Evolutionary conservation across 2,329 filamentous ascomycete genomes (phyloP).

Genomic region (Xylaria sp.): DNA sequence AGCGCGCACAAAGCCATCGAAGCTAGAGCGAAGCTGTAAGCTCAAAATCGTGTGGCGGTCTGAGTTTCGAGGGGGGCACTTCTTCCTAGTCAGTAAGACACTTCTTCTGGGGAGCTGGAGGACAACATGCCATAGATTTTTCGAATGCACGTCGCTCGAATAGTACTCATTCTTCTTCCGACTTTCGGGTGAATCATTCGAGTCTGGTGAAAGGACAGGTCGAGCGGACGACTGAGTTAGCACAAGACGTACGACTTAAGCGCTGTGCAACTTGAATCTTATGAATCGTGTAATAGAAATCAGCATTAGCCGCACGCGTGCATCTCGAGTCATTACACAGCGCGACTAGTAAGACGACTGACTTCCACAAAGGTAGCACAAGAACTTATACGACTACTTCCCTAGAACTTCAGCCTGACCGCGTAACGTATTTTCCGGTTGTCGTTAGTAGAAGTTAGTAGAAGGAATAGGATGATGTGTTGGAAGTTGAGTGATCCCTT

Average conservation of each 20-base stretch:
- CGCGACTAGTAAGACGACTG: neutral
- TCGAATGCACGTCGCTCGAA: neutral
- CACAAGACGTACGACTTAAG: neutral
- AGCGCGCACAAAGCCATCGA: constrained; percentile 57
- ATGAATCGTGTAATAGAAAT: neutral
- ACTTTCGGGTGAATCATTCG: neutral
- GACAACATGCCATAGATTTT: neutral
- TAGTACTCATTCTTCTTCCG: neutral
- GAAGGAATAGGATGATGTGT: neutral
- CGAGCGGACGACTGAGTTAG: neutral
- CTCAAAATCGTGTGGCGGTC: neutral
- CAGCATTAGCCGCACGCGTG: neutral
- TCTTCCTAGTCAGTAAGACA: neutral
- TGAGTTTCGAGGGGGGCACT: neutral
- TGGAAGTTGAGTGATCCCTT: neutral
- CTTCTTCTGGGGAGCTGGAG: neutral
- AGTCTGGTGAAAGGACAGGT: neutral
- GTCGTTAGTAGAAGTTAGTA: neutral
- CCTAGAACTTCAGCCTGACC: neutral
- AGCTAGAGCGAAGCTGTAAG: constrained; percentile 58
- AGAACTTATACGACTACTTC: neutral
- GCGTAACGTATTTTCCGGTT: neutral
- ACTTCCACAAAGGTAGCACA: neutral
- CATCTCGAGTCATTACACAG: constrained; percentile 2
- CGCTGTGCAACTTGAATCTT: neutral